phyloP scores from a whole-genome alignment of 176 grass and related monocot genomes.

The Pharus latifolius region DNA sequence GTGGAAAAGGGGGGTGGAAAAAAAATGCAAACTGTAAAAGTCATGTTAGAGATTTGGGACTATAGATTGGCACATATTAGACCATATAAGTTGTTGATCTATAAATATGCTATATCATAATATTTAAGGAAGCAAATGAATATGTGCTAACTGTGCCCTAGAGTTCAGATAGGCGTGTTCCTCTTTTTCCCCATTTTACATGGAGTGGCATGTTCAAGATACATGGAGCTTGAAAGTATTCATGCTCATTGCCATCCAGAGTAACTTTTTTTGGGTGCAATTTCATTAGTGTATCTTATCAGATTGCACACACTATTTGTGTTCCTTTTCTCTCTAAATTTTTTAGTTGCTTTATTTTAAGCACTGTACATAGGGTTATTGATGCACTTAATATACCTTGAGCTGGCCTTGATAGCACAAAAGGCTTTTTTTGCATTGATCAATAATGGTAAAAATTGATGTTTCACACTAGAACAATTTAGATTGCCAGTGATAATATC shows the following conservation, averaged over 20 bases:
- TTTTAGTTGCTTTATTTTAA: background rate
- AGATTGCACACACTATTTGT: background rate
- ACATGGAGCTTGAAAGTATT: background rate
- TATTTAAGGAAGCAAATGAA: background rate
- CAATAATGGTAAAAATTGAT: background rate
- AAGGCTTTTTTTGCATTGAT: background rate
- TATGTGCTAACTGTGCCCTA: background rate
- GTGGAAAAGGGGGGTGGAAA: background rate
- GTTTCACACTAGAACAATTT: background rate
- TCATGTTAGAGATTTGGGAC: background rate
- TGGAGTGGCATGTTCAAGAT: background rate
- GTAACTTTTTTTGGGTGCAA: background rate
- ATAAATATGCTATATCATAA: background rate
- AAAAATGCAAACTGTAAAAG: background rate
- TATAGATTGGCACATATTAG: background rate
- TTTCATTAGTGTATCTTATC: background rate
- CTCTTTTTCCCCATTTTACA: background rate
- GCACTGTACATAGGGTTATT: background rate
- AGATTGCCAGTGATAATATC: background rate
- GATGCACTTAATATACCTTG: background rate
- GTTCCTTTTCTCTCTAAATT: slow-evolving; percentile 4
- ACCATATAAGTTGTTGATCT: background rate
- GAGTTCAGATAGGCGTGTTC: background rate
- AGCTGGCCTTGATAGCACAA: background rate
- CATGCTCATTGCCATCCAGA: background rate